Base-by-base conservation (phyloP, 2,329 filamentous ascomycete species). In the Tolypocladium ophioglossoides region DNA sequence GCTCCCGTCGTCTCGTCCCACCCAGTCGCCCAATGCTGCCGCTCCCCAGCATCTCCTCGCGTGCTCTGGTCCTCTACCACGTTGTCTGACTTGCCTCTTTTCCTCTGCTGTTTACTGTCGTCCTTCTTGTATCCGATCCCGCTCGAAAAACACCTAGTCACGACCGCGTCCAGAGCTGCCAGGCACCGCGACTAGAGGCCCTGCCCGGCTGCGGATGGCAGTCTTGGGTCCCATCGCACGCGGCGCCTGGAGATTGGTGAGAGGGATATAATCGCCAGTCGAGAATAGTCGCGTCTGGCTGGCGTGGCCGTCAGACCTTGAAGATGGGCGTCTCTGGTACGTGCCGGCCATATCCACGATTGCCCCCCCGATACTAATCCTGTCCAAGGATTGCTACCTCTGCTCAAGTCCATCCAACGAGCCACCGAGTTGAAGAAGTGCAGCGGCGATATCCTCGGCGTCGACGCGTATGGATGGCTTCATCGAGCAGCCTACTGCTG, bases 381-480 rank as follows among this genome's bases (percentile, higher is more conserved):
- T 7, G 44, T 34, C 51, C 35, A 54, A 91, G 92, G 94, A 47
- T 82, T 99, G 53, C 79, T 97, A 37, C 90, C 90, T 39, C 78
- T 97, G 56, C 83, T 99, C 57, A 97, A 97, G 72, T 97, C 94
- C 48, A 97, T 99, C 53, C 94, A 99, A 56, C 91, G 88, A 66
- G 87, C 88, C 66, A 87, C 83, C 51, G 87, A 89, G 62, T 78
- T 99, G 56, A 95, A 91, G 68, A 91, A 91, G 65, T 96, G 88
- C 70, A 75, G 81, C 14, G 94, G 92, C 52, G 85, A 95, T 71
- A 95, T 87, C 1, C 80, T 99, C 49, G 95, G 88, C n/a, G 85
- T 99, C 38, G 94, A 99, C 70, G 92, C 88, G 55, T 99, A 99
- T 78, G 94, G 92, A 68, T 99, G 95, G 94, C 84, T 99, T 54